Evolutionary conservation across 257 asterid species (phyloP).

Genomic region (Cruciata laevipes): DNA sequence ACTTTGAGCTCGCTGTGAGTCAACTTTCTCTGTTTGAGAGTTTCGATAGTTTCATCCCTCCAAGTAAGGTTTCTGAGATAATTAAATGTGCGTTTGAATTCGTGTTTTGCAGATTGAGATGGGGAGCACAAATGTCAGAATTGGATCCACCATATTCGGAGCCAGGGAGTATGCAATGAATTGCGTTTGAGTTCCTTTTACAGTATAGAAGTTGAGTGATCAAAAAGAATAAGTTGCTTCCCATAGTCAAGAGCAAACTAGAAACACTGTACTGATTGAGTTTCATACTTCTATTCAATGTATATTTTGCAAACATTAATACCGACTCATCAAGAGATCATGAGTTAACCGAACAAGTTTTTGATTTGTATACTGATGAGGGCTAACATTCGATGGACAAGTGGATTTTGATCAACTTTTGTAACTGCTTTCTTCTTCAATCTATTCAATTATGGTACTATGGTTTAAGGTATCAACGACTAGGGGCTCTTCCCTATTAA

Average conservation of each 20-base stretch:
- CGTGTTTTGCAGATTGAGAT: constrained; percentile 66
- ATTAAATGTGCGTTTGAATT: background rate
- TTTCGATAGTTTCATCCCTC: background rate
- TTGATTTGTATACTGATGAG: too few relatives aligned
- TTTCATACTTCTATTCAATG: too few relatives aligned
- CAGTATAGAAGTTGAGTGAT: background rate
- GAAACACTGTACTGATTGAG: background rate
- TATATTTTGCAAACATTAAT: too few relatives aligned
- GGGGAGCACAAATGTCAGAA: constrained; percentile 92
- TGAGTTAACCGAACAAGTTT: too few relatives aligned
- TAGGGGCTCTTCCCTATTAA: too few relatives aligned
- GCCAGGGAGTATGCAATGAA: constrained; percentile 65
- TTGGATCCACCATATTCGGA: constrained; percentile 98
- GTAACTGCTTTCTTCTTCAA: too few relatives aligned
- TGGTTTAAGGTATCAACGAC: too few relatives aligned
- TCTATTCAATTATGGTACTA: too few relatives aligned
- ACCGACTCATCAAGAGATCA: too few relatives aligned
- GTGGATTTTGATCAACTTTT: too few relatives aligned
- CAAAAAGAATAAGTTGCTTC: too few relatives aligned
- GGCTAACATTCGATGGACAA: too few relatives aligned
- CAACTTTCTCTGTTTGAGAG: background rate
- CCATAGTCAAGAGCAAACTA: background rate
- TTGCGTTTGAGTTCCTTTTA: background rate
- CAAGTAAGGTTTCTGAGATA: background rate
- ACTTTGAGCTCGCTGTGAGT: constrained; percentile 93